Evolutionary conservation across 192 early-diverging fungal genomes (phyloP), one percentile per base, ranked within the genome.

Genomic region (Coemansia guatemalensis): DNA sequence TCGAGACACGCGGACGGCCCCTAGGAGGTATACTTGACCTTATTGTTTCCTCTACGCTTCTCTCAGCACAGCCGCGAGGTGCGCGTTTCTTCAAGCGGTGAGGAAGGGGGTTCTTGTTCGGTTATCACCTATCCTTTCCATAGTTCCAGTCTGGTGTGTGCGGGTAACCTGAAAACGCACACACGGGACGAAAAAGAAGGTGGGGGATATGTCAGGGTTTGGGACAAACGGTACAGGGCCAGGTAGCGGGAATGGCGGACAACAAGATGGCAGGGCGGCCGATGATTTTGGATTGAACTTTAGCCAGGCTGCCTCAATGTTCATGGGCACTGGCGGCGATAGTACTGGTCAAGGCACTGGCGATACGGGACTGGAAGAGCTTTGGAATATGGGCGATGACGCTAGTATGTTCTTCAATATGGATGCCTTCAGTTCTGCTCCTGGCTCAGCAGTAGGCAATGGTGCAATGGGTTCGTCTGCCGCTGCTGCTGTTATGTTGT

Each of bases 321-420:
- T 62, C 20, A 57, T 62, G 33, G 33, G 20, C 44, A 64, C 48
- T 30, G 58, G 27, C n/a, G 56, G 51, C 24, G 17, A 26, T 20
- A 48, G 44, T 49, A 59, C 63, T 47, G 65, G 48, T 26, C 54
- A 54, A 41, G 54, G 48, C 44, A 60, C 51, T 41, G 50, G 33
- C 30, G 66, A 57, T 23, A 21, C 39, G 7, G 60, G 66, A 0
- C 39, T 78, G 50, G 75, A 78, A 27, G 70, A 73, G 21, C 41
- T 79, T 35, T 73, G 76, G 76, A 63, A 65, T 21, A 65, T 69
- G 39, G 64, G 77, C 71, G 68, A 59, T n/a, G 53, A 63, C 0
- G 47, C 78, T 14, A 81, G 39, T 58, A 63, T 71, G 53, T 81
- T 69, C 48, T 74, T 74, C 73, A 74, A 81, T 53, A 81, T 74